phyloP scores from a whole-genome alignment of 179 eudicot genomes.

The Pouteria campechiana region DNA sequence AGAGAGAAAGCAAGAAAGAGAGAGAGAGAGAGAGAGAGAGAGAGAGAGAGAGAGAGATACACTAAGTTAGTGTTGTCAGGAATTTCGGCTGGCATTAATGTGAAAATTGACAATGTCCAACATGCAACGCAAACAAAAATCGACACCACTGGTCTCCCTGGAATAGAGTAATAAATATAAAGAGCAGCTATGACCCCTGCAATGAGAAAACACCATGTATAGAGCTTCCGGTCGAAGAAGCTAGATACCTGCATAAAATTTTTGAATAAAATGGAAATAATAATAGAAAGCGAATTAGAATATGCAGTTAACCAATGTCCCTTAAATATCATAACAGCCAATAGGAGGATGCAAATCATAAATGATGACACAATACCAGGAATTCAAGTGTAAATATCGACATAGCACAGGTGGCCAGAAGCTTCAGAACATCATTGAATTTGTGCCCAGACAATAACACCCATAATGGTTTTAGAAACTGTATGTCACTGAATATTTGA shows the following conservation, averaged over 20 bases:
- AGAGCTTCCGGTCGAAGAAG: conserved; percentile 84
- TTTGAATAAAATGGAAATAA: too few species aligned
- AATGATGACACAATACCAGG: conserved; percentile 37
- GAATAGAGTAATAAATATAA: conserved; percentile 39
- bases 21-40: neutral
- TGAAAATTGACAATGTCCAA: conserved; percentile 76
- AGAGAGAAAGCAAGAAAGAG: too few species aligned
- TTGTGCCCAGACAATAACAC: conserved; percentile 34
- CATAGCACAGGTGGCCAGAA: conserved; percentile 32
- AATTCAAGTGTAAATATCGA: conserved; percentile 68
- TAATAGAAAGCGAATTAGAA: conserved; percentile 1
- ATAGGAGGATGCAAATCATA: neutral
- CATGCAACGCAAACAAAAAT: conserved; percentile 56
- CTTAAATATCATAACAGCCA: neutral
- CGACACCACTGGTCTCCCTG: conserved; percentile 53
- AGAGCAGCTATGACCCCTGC: conserved; percentile 48
- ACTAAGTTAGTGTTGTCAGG: conserved; percentile 85
- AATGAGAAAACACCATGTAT: conserved; percentile 73
- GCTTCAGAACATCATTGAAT: conserved; percentile 28
- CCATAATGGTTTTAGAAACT: conserved; percentile 55
- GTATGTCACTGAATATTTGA: conserved; percentile 61
- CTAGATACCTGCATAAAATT: conserved; percentile 61
- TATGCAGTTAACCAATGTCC: conserved; percentile 9
- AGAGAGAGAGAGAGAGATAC: conserved; percentile 34
- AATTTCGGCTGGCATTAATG: conserved; percentile 96